phyloP scores from a whole-genome alignment of 1,139 yeast species.

The Hyphopichia wangnamkhiaoensis region DNA sequence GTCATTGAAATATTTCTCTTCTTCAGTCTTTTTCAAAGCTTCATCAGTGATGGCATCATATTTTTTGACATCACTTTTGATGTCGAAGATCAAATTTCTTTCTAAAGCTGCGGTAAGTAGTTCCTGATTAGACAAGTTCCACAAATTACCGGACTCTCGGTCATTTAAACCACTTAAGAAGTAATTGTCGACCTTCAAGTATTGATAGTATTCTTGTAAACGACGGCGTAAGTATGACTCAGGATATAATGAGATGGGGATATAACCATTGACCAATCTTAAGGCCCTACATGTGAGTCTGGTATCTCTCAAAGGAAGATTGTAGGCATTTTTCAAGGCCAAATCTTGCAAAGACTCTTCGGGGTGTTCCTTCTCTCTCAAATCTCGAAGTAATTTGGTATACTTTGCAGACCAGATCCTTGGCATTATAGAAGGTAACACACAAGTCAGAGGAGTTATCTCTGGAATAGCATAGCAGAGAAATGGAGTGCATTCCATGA shows the following conservation, averaged over 20 bases:
- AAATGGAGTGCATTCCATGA: constrained; percentile 66
- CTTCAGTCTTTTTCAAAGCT: constrained; percentile 11
- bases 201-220: constrained; percentile 42
- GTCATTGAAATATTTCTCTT: constrained; percentile 16
- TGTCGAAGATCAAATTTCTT: constrained; percentile 43
- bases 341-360: constrained; percentile 17
- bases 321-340: constrained; percentile 44
- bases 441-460: constrained; percentile 70
- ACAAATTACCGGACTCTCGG: constrained; percentile 44
- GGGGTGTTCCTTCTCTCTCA: constrained; percentile 10
- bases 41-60: constrained; percentile 16
- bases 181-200: constrained; percentile 53
- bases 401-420: constrained; percentile 26
- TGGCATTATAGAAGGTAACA: constrained; percentile 52
- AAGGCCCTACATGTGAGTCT: constrained; percentile 33
- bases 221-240: constrained; percentile 36
- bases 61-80: constrained; percentile 18
- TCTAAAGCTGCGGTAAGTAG: constrained; percentile 49
- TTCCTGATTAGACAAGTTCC: constrained; percentile 47
- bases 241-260: constrained; percentile 41
- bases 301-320: constrained; percentile 38
- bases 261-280: constrained; percentile 38
- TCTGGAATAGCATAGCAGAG: constrained; percentile 61
- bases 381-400: constrained; percentile 8
- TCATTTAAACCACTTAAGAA: constrained; percentile 42